phyloP scores from a whole-genome alignment of 2,329 filamentous ascomycete genomes.

The Fusarium longipes region DNA sequence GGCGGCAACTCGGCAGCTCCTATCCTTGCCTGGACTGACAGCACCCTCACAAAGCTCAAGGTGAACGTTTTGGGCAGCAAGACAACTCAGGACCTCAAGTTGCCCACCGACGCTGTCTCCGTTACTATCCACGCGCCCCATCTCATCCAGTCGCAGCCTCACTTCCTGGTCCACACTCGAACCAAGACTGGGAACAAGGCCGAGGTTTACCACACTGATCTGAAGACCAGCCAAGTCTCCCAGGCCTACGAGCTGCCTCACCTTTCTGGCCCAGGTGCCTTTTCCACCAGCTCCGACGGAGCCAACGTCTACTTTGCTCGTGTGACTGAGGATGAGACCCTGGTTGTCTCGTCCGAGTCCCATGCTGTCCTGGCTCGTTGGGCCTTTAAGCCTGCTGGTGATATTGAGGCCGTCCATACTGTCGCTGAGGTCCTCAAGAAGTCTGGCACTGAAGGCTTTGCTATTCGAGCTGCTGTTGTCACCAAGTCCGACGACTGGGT shows the following conservation, averaged over 20 bases:
- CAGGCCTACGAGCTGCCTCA: conserved; percentile 85
- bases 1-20: conserved; percentile 80
- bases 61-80: conserved; percentile 76
- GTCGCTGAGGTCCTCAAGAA: conserved; percentile 86
- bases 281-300: conserved; percentile 80
- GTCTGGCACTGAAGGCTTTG: conserved; percentile 71
- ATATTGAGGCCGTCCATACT: conserved; percentile 69
- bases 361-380: conserved; percentile 81
- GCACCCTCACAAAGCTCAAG: conserved; percentile 69
- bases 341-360: conserved; percentile 79
- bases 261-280: conserved; percentile 75
- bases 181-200: conserved; percentile 79
- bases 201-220: conserved; percentile 85
- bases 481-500: conserved; percentile 80
- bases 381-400: conserved; percentile 63
- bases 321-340: conserved; percentile 78
- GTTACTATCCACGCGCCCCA: conserved; percentile 80
- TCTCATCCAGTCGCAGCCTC: conserved; percentile 75
- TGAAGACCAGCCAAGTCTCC: conserved; percentile 74
- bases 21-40: conserved; percentile 80
- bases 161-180: conserved; percentile 87
- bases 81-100: conserved; percentile 64
- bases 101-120: conserved; percentile 59
- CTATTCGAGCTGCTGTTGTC: conserved; percentile 80
- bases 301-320: conserved; percentile 91